phyloP scores from a whole-genome alignment of 768 basidiomycete species.

The Tulasnella sp. region DNA sequence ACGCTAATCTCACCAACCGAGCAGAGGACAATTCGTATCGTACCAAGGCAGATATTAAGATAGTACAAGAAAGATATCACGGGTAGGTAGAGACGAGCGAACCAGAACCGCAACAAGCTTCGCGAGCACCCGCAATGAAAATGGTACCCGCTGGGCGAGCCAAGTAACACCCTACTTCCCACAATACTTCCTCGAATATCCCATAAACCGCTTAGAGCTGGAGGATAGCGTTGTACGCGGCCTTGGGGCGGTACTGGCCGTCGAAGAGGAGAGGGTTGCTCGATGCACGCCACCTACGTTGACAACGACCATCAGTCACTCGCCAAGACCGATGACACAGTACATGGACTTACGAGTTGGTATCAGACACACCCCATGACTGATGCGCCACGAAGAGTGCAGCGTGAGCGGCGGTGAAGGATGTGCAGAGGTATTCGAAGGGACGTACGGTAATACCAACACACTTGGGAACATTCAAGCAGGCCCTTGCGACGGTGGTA shows the following conservation, averaged over 20 bases:
- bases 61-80: too few species aligned
- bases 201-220: too few species aligned
- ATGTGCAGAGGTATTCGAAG: neutral
- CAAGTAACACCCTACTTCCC: too few species aligned
- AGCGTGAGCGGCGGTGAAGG: neutral
- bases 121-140: too few species aligned
- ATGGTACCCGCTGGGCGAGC: too few species aligned
- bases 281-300: neutral
- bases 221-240: slow-evolving; percentile 10
- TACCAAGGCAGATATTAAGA: too few species aligned
- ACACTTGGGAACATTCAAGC: slow-evolving; percentile 6
- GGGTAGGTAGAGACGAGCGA: too few species aligned
- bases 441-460: slow-evolving; percentile 11
- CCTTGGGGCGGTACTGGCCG: slow-evolving; percentile 1
- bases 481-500: slow-evolving; percentile 1
- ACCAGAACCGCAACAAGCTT: too few species aligned
- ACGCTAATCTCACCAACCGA: too few species aligned
- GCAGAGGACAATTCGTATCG: too few species aligned
- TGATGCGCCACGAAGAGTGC: neutral
- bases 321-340: neutral
- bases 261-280: slow-evolving; percentile 12
- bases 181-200: too few species aligned
- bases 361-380: slow-evolving; percentile 13
- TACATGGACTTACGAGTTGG: neutral
- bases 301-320: neutral